phyloP scores from a whole-genome alignment of 257 asterid genomes.

The Paulownia fortunei region DNA sequence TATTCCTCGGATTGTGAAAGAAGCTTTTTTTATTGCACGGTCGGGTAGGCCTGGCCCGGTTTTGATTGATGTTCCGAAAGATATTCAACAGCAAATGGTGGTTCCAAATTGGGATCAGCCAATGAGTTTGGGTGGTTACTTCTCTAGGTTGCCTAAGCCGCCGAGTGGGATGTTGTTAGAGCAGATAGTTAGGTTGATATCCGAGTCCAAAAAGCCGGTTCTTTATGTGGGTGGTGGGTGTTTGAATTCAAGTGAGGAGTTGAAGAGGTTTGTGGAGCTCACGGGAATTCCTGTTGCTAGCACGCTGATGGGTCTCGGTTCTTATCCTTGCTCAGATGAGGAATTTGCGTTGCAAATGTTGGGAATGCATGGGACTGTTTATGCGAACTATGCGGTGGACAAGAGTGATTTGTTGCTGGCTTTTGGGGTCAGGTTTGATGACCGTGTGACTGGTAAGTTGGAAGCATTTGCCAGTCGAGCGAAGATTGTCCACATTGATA shows the following conservation, averaged over 20 bases:
- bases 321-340: conserved; percentile 68
- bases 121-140: conserved; percentile 61
- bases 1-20: conserved; percentile 71
- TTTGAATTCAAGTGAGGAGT: conserved; percentile 70
- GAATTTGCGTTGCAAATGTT: conserved; percentile 71
- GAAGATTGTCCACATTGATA: conserved; percentile 85
- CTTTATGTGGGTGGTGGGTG: conserved; percentile 91
- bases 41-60: conserved; percentile 89
- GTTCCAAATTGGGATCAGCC: conserved; percentile 75
- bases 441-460: conserved; percentile 82
- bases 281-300: conserved; percentile 82
- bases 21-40: conserved; percentile 61
- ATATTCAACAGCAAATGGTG: conserved; percentile 82
- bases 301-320: conserved; percentile 83
- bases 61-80: conserved; percentile 81
- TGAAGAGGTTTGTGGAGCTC: conserved; percentile 63
- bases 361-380: conserved; percentile 94
- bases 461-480: conserved; percentile 89
- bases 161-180: conserved; percentile 51
- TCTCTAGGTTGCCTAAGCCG: conserved; percentile 65
- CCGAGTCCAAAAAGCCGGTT: conserved; percentile 71
- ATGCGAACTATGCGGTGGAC: conserved; percentile 77
- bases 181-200: conserved; percentile 63
- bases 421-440: conserved; percentile 87
- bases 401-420: conserved; percentile 80